Evolutionary conservation across 1,284 basidiomycete genomes (phyloP), one percentile per base, ranked within the genome.

Genomic region (Ceratobasidium sp.): DNA sequence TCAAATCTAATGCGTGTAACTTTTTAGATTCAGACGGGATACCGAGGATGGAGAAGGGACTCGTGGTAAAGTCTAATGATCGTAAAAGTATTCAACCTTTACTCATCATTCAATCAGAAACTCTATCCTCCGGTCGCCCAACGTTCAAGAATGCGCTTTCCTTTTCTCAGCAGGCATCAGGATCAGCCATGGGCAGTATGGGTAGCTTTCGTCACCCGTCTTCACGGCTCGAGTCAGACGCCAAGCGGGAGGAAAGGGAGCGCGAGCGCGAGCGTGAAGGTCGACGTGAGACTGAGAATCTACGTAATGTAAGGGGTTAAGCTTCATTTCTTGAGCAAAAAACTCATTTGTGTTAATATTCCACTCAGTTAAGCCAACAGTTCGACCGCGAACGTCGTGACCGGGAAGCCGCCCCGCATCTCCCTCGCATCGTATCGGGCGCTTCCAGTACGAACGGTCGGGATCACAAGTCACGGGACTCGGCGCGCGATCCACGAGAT

Each of bases 141-240:
- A 82, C 85, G 5, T 91, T 90, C 75, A 85, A 89, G 39, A 83
- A 87, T 21, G 80, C 86, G 14, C 80, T 69, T 9, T 66, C 71
- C 14, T 72, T 89, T 56, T 84, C 88, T 39, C 90, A 92, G 74
- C 90, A 92, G 74, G 88, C 89, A 33, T 90, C 90, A 47, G 90
- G 91, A 79, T 66, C 60, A 7, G 47, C 60, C n/a, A 60, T 60
- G 58, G 58, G 58, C 3, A 60, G 58, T 29, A 92, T 92, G 90
- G 90, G 91, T 60, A 91, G 91, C 75, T 92, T 91, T 78, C 89
- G 90, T 74, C 90, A 92, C 74, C 90, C 91, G 73, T 89, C 90
- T 23, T 78, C 88, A 72, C 88, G 89, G 71, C 73, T 72, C 73
- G 64, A 71, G 72, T 39, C 39, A 82, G 80, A 68, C 47, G 83